These are phyloP conservation scores for Huntiella abstrusa DNA, from an alignment of 2,329 filamentous ascomycete species.

Conservation along the genomic window DNA sequence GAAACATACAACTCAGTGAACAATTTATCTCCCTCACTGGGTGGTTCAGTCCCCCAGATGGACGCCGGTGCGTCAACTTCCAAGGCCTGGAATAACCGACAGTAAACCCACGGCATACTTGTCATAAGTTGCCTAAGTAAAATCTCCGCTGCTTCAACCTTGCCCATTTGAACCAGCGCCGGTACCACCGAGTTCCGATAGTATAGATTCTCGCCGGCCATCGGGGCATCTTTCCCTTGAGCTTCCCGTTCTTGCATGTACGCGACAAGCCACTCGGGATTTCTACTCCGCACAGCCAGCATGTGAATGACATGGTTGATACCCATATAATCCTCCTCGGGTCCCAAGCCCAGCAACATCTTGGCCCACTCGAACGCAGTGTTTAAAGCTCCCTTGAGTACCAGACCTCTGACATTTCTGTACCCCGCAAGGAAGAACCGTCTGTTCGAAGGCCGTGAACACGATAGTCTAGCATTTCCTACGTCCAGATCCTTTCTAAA, in stretches of 20 bases:
- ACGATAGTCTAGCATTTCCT: constrained; percentile 66
- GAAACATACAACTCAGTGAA: constrained; percentile 59
- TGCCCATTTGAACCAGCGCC: constrained; percentile 53
- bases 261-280: constrained; percentile 57
- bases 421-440: constrained; percentile 85
- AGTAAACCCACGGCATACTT: constrained; percentile 68
- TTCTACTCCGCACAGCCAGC: constrained; percentile 62
- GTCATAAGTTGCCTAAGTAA: constrained; percentile 50
- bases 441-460: constrained; percentile 66
- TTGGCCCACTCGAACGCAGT: constrained; percentile 92
- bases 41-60: constrained; percentile 62
- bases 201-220: constrained; percentile 37
- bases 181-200: constrained; percentile 59
- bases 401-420: constrained; percentile 69
- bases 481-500: constrained; percentile 59
- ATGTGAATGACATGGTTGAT: constrained; percentile 67
- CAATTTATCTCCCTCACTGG: constrained; percentile 42
- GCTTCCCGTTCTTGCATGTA: constrained; percentile 31
- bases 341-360: constrained; percentile 56
- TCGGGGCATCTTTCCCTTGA: background rate
- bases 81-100: constrained; percentile 59
- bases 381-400: constrained; percentile 81
- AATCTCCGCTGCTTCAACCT: constrained; percentile 44
- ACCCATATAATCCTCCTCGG: constrained; percentile 57
- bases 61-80: constrained; percentile 59